Conservation (phyloP, 306 rosid species). For the Dryas alaskensis region DNA sequence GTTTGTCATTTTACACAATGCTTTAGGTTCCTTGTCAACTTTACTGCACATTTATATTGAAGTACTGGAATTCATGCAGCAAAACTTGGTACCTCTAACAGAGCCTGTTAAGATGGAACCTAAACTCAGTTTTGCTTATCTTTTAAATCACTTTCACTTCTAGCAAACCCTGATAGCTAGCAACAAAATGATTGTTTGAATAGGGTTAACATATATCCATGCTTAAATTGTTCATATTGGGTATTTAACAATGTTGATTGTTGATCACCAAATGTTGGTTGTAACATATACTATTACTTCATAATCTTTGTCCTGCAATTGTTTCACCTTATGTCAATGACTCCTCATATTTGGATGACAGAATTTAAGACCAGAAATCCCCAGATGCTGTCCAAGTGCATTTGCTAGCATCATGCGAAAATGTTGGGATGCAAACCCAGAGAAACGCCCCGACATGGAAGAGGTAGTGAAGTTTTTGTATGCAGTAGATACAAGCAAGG, state of each 20-base stretch:
- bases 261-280: not conserved
- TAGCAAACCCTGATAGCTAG: no score
- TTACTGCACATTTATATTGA: not conserved
- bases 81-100: not conserved
- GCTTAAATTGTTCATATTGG: not conserved
- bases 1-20: conserved; percentile 10
- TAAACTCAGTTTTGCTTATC: not conserved
- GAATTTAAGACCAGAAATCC: conserved; percentile 81
- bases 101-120: no score
- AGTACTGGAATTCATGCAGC: not conserved
- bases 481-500: conserved; percentile 78
- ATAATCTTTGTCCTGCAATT: not conserved
- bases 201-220: not conserved
- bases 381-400: conserved; percentile 69
- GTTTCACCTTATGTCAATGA: not conserved
- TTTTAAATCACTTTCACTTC: not conserved
- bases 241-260: not conserved
- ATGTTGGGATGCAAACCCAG: conserved; percentile 83
- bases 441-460: conserved; percentile 71
- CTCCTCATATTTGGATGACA: conserved; percentile 27
- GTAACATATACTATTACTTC: no score
- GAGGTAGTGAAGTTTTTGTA: conserved; percentile 75
- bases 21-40: not conserved
- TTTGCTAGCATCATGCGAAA: conserved; percentile 57
- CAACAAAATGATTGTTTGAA: not conserved